These are phyloP conservation scores for Aspergillus persii DNA, from an alignment of 2,329 filamentous ascomycete species.

Conservation along the genomic window DNA sequence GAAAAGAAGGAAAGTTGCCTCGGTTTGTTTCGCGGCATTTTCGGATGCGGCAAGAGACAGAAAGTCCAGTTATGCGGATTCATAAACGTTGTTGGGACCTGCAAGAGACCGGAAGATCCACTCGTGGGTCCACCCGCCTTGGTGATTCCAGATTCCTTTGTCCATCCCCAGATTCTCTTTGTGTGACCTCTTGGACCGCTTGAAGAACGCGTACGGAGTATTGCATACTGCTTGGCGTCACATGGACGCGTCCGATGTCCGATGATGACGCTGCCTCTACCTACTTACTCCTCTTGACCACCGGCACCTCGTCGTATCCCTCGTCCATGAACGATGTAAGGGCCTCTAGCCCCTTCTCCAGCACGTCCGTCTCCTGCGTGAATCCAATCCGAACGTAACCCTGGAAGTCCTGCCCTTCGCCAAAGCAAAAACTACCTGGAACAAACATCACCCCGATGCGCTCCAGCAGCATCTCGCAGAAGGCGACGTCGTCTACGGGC, in stretches of 20 bases:
- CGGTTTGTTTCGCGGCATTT: slow-evolving; percentile 5
- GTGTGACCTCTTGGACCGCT: too few relatives aligned
- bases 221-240: neutral
- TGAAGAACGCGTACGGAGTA: too few relatives aligned
- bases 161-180: too few relatives aligned
- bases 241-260: neutral
- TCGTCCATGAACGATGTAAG: slow-evolving; percentile 53
- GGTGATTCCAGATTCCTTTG: too few relatives aligned
- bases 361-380: slow-evolving; percentile 64
- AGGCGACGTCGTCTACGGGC: slow-evolving; percentile 65
- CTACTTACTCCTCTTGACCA: slow-evolving; percentile 65
- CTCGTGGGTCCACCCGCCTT: too few relatives aligned
- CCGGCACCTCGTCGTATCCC: slow-evolving; percentile 49
- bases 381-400: slow-evolving; percentile 76
- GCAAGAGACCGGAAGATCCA: too few relatives aligned
- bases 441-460: slow-evolving; percentile 69
- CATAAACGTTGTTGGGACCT: neutral
- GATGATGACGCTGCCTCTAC: slow-evolving; percentile 39
- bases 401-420: slow-evolving; percentile 60
- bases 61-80: neutral
- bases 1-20: slow-evolving; percentile 3
- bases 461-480: slow-evolving; percentile 65
- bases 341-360: slow-evolving; percentile 62
- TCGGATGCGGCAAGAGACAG: neutral
- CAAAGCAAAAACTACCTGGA: slow-evolving; percentile 72